Percentiles rank a stretch among this genome's conserved stretches.
These are phyloP conservation scores for Kockiozyma suomiensis DNA, from an alignment of 805 yeast species.

Conservation along the genomic window DNA sequence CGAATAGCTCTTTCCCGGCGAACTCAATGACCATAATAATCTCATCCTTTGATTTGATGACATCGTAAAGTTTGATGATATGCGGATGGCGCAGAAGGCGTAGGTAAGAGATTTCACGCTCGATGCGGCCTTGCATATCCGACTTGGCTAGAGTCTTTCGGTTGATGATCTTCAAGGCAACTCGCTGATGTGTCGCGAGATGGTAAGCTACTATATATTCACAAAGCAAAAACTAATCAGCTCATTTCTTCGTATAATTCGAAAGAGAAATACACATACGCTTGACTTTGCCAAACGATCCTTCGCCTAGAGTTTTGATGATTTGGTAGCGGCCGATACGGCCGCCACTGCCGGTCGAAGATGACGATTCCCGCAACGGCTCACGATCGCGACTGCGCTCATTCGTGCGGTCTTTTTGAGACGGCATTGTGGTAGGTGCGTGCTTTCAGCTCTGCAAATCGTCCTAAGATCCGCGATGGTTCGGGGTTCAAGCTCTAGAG, in stretches of 20 bases:
- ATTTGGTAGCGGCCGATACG: constrained; percentile 91
- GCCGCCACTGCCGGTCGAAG: constrained; percentile 14
- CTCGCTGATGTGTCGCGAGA: constrained; percentile 85
- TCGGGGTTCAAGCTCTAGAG: background rate
- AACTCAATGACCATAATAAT: constrained; percentile 96
- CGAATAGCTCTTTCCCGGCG: constrained; percentile 95
- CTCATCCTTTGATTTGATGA: constrained; percentile 91
- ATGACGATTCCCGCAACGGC: constrained; percentile 4
- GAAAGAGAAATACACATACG: constrained; percentile 54
- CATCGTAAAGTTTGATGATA: constrained; percentile 92
- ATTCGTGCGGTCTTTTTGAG: constrained; percentile 10
- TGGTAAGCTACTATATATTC: constrained; percentile 49
- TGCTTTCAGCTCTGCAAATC: too few relatives aligned
- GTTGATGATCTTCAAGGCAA: constrained; percentile 90
- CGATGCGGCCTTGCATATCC: constrained; percentile 96
- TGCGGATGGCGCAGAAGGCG: constrained; percentile 91
- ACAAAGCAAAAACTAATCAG: background rate
- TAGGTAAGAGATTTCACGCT: constrained; percentile 88
- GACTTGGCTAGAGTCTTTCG: constrained; percentile 88
- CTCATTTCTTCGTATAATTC: background rate
- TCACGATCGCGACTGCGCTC: constrained; percentile 5
- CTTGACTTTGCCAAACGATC: constrained; percentile 95
- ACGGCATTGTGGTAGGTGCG: background rate
- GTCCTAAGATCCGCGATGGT: background rate
- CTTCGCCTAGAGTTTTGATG: constrained; percentile 91